Conservation (phyloP, 192 early-diverging fungal species). For the Podila horticola region DNA sequence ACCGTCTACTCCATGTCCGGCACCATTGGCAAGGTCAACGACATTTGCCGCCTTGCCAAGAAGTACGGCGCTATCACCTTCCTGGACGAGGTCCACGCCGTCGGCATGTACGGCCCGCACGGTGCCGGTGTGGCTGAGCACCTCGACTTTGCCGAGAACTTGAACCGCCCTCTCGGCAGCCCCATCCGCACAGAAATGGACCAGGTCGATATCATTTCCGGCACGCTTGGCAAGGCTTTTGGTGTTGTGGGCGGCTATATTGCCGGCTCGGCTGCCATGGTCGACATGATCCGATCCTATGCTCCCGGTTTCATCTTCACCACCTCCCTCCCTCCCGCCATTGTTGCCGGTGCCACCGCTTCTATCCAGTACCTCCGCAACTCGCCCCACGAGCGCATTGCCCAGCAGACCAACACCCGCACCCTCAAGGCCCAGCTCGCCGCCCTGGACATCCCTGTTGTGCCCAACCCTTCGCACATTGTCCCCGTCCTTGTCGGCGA, state of each 20-base stretch:
- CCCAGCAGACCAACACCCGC: slow-evolving; percentile 94
- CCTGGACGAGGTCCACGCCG: slow-evolving; percentile 98
- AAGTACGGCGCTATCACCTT: slow-evolving; percentile 98
- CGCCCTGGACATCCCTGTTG: slow-evolving; percentile 90
- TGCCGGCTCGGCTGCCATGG: slow-evolving; percentile 86
- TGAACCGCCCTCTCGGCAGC: slow-evolving; percentile 53
- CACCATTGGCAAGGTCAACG: slow-evolving; percentile 90
- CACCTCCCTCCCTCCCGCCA: slow-evolving; percentile 95
- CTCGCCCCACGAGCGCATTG: slow-evolving; percentile 86
- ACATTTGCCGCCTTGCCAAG: slow-evolving; percentile 87
- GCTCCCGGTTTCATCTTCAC: slow-evolving; percentile 99
- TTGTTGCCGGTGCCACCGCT: slow-evolving; percentile 90
- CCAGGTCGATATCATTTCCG: slow-evolving; percentile 94
- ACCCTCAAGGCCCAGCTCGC: slow-evolving; percentile 85
- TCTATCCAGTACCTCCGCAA: slow-evolving; percentile 92
- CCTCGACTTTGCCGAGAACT: slow-evolving; percentile 82
- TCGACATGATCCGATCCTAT: slow-evolving; percentile 96
- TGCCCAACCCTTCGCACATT: slow-evolving; percentile 99
- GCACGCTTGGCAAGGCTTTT: slow-evolving; percentile 97
- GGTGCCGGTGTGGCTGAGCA: slow-evolving; percentile 97
- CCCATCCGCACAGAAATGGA: slow-evolving; percentile 74
- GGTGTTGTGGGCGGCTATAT: slow-evolving; percentile 98
- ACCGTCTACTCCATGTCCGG: slow-evolving; percentile 98
- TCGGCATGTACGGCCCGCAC: slow-evolving; percentile 97
- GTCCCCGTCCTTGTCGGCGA: slow-evolving; percentile 98